A percentile compares a stretch with the other conserved stretches of the same genome.
These are phyloP conservation scores for Chytriomyces sp. DNA, from an alignment of 192 early-diverging fungal species.

Conservation along the genomic window DNA sequence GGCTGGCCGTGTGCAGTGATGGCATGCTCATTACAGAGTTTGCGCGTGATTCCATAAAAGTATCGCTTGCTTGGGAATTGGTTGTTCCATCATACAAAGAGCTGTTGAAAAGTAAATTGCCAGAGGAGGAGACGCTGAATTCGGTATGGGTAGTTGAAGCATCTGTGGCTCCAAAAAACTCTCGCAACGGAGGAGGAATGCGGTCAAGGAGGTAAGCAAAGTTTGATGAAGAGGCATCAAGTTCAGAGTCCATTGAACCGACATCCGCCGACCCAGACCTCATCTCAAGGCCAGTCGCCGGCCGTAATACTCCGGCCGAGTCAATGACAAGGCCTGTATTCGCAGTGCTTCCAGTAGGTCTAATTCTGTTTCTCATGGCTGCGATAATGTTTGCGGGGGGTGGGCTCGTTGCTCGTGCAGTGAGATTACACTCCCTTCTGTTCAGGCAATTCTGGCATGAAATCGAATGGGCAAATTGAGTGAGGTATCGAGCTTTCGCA, in stretches of 20 bases:
- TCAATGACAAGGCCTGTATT: not conserved
- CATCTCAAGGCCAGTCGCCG: not conserved
- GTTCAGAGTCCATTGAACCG: not conserved
- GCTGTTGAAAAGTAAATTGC: not conserved
- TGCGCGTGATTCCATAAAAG: too few species aligned
- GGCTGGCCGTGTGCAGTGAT: not conserved
- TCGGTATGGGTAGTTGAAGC: not conserved
- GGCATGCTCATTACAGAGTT: not conserved
- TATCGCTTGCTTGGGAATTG: too few species aligned
- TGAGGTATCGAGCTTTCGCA: constrained; percentile 34
- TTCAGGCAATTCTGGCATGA: constrained; percentile 16
- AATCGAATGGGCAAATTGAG: constrained; percentile 31
- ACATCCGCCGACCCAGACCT: not conserved
- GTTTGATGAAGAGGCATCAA: not conserved
- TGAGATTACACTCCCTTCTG: not conserved
- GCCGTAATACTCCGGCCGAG: not conserved
- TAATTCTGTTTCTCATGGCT: constrained; percentile 18
- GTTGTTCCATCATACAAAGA: too few species aligned
- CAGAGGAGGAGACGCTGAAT: not conserved
- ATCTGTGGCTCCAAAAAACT: constrained; percentile 8
- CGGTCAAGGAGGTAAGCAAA: constrained; percentile 10
- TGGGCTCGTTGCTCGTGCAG: not conserved
- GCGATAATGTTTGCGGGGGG: constrained; percentile 7
- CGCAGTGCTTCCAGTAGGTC: not conserved
- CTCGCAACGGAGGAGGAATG: constrained; percentile 19